These are phyloP conservation scores for Arachis hypogaea DNA, from an alignment of 306 rosid genomes.

Conservation along the genomic window DNA sequence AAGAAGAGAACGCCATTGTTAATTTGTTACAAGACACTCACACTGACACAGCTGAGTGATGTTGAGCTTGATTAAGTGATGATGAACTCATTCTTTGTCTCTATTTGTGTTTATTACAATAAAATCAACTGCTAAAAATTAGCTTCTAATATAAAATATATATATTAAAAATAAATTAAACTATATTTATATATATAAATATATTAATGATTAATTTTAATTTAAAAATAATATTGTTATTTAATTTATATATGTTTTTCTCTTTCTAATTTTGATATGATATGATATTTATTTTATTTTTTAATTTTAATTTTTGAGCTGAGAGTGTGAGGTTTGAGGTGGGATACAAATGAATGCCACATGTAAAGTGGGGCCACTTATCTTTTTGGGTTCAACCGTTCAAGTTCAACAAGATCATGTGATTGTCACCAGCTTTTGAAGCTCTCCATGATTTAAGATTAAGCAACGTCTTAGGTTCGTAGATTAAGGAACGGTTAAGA, in stretches of 20 bases:
- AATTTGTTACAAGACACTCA: background rate
- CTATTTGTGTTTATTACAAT: too few relatives aligned
- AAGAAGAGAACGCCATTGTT: conserved; percentile 57
- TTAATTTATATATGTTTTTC: background rate
- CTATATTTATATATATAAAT: too few relatives aligned
- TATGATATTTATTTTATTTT: too few relatives aligned
- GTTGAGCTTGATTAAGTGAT: background rate
- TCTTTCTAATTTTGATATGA: background rate
- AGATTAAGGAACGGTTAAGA: conserved; percentile 34
- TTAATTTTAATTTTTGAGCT: too few relatives aligned
- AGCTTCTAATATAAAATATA: too few relatives aligned
- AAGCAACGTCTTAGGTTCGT: background rate
- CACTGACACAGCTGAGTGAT: background rate
- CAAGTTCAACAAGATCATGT: conserved; percentile 21
- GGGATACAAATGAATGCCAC: conserved; percentile 47
- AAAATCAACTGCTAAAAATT: too few relatives aligned
- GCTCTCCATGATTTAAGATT: background rate
- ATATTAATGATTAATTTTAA: too few relatives aligned
- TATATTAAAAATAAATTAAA: too few relatives aligned
- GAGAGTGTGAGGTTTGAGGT: conserved; percentile 1
- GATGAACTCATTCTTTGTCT: too few relatives aligned
- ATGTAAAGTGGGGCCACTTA: conserved; percentile 41
- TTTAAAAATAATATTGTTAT: too few relatives aligned
- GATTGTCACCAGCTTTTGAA: conserved; percentile 8
- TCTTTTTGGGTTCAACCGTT: conserved; percentile 25